Percentiles rank a stretch among this genome's conserved stretches.
Evolutionary conservation across 371 early-diverging fungal species (phyloP).

Genomic region (Syncephalis plumigaleata): DNA sequence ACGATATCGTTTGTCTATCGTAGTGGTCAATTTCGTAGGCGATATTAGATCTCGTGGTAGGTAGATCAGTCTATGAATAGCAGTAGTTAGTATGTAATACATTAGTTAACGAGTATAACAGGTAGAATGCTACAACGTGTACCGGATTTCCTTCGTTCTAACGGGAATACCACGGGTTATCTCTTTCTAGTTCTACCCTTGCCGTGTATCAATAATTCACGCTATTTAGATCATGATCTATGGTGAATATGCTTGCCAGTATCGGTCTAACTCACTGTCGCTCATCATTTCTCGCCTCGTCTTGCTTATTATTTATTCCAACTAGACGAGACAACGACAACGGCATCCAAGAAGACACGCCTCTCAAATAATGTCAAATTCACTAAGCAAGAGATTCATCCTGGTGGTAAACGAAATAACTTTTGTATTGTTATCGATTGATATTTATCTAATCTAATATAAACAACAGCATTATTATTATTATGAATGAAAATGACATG

Average conservation of each 20-base stretch:
- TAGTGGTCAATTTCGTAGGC: slow-evolving; percentile 79
- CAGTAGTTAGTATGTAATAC: background rate
- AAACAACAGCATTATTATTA: too few relatives aligned
- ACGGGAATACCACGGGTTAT: slow-evolving; percentile 23
- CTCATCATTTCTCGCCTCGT: slow-evolving; percentile 46
- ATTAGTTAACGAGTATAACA: slow-evolving; percentile 1
- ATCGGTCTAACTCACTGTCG: slow-evolving; percentile 36
- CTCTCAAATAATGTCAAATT: too few relatives aligned
- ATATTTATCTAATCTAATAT: too few relatives aligned
- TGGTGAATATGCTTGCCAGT: slow-evolving; percentile 27
- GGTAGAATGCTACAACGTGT: slow-evolving; percentile 27
- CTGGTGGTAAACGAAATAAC: too few relatives aligned
- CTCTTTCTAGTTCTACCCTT: slow-evolving; percentile 65
- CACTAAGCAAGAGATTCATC: too few relatives aligned
- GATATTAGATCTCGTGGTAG: slow-evolving; percentile 58
- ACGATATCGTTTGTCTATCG: slow-evolving; percentile 66
- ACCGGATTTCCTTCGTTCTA: slow-evolving; percentile 19
- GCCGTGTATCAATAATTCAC: slow-evolving; percentile 66
- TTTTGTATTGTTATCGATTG: too few relatives aligned
- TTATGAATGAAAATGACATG: too few relatives aligned
- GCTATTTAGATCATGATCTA: slow-evolving; percentile 63
- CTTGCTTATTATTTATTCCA: slow-evolving; percentile 57
- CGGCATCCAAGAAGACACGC: too few relatives aligned
- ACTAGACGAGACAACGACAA: slow-evolving; percentile 2
- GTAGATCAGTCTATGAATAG: background rate